These are phyloP conservation scores for Pseudocercospora vitis DNA, from an alignment of 2,329 filamentous ascomycete genomes.

Conservation along the genomic window DNA sequence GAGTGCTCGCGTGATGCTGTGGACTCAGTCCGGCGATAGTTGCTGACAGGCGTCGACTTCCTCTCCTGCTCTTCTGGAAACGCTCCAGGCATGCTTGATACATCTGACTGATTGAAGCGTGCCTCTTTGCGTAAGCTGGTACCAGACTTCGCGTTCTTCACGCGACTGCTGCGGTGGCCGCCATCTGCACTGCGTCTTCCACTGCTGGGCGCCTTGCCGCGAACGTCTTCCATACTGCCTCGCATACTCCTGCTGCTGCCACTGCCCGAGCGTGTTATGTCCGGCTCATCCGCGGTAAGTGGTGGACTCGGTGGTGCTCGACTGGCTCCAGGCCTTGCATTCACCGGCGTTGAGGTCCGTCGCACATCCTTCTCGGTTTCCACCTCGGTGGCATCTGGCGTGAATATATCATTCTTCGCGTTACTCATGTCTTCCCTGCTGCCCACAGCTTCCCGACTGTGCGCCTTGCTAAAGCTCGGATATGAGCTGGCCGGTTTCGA, in stretches of 20 bases:
- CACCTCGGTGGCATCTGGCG: slow-evolving; percentile 46
- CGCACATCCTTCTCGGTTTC: slow-evolving; percentile 34
- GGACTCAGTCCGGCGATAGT: slow-evolving; percentile 35
- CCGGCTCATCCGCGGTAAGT: slow-evolving; percentile 46
- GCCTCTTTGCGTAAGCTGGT: slow-evolving; percentile 46
- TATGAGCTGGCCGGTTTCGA: slow-evolving; percentile 60
- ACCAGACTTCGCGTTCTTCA: slow-evolving; percentile 43
- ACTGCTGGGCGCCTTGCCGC: slow-evolving; percentile 38
- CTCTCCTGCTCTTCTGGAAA: slow-evolving; percentile 40
- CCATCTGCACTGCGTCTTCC: slow-evolving; percentile 46
- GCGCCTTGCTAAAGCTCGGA: slow-evolving; percentile 81
- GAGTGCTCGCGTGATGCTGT: slow-evolving; percentile 37
- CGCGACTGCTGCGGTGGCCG: slow-evolving; percentile 39
- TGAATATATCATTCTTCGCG: slow-evolving; percentile 35
- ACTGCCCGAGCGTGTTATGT: slow-evolving; percentile 47
- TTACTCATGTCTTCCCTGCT: slow-evolving; percentile 48
- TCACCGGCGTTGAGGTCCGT: slow-evolving; percentile 33
- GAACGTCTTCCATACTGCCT: slow-evolving; percentile 40
- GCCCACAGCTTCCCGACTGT: slow-evolving; percentile 82
- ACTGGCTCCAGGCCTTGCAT: slow-evolving; percentile 23
- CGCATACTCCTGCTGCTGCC: slow-evolving; percentile 48
- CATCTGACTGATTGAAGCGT: slow-evolving; percentile 40
- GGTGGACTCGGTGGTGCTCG: slow-evolving; percentile 51
- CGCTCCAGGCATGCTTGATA: slow-evolving; percentile 42
- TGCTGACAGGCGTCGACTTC: slow-evolving; percentile 42